These are phyloP conservation scores for Anthostomella pinea DNA, from an alignment of 2,329 filamentous ascomycete genomes.

Conservation along the genomic window DNA sequence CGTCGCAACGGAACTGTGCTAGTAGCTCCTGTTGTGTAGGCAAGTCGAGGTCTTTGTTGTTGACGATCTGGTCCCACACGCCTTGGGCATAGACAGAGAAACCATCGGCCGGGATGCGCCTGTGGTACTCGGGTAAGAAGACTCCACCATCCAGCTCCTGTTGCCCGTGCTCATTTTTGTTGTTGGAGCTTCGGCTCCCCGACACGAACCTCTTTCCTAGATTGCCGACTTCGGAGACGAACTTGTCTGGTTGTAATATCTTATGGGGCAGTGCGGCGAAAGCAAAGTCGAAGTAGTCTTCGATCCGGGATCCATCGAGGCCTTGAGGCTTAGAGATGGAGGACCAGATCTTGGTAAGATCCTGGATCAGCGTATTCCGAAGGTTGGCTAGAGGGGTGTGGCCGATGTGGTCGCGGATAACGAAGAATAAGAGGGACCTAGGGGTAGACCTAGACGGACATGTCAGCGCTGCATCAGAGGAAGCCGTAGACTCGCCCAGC, in stretches of 20 bases:
- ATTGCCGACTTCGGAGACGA: constrained; percentile 74
- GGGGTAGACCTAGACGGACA: constrained; percentile 66
- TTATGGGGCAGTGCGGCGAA: constrained; percentile 96
- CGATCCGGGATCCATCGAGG: constrained; percentile 82
- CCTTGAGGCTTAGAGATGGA: constrained; percentile 88
- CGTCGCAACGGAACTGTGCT: constrained; percentile 95
- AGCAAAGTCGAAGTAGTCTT: constrained; percentile 98
- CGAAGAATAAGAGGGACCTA: constrained; percentile 93
- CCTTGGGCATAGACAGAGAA: constrained; percentile 91
- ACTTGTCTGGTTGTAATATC: constrained; percentile 90
- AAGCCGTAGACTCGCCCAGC: background rate
- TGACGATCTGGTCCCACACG: constrained; percentile 97
- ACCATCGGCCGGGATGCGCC: constrained; percentile 94
- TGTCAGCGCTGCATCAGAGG: constrained; percentile 11
- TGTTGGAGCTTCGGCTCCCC: constrained; percentile 70
- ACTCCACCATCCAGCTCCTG: constrained; percentile 75
- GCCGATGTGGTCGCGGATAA: constrained; percentile 95
- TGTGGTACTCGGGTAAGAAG: constrained; percentile 91
- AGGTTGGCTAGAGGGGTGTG: constrained; percentile 88
- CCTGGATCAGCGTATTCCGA: constrained; percentile 84
- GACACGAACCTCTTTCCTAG: constrained; percentile 79
- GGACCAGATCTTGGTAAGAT: constrained; percentile 88
- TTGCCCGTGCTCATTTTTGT: constrained; percentile 58
- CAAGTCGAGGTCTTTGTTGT: constrained; percentile 96
- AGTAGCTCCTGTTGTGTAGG: constrained; percentile 96